phyloP scores from a whole-genome alignment of 2,329 filamentous ascomycete species.

The Pseudogymnoascus sp. region DNA sequence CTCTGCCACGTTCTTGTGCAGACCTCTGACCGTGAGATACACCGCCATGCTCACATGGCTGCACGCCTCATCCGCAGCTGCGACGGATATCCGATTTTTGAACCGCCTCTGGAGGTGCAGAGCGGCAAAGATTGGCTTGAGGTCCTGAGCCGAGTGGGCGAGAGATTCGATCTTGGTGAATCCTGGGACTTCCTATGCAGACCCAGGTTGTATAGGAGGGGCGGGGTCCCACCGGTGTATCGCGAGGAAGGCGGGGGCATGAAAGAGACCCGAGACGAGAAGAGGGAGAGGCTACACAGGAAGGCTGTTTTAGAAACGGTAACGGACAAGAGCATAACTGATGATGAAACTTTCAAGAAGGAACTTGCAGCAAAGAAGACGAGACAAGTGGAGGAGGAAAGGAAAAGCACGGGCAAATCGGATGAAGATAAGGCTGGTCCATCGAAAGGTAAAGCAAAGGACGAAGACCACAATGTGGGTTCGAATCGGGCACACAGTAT shows the following conservation, averaged over 20 bases:
- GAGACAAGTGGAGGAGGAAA: slow-evolving; percentile 49
- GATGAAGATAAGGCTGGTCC: slow-evolving; percentile 49
- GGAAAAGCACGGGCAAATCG: slow-evolving; percentile 22
- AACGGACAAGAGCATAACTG: slow-evolving; percentile 59
- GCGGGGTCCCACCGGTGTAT: slow-evolving; percentile 24
- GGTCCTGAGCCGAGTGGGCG: slow-evolving; percentile 57
- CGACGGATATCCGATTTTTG: slow-evolving; percentile 76
- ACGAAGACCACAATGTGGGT: slow-evolving; percentile 59
- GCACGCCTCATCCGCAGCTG: slow-evolving; percentile 66
- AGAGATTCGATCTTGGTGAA: slow-evolving; percentile 59
- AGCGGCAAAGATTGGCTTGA: slow-evolving; percentile 76
- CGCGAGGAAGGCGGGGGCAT: slow-evolving; percentile 40
- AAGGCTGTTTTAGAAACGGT: slow-evolving; percentile 62
- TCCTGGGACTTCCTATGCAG: slow-evolving; percentile 67
- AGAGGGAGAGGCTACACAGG: slow-evolving; percentile 52
- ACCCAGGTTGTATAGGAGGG: slow-evolving; percentile 28
- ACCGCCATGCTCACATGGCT: slow-evolving; percentile 75
- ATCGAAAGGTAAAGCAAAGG: not conserved
- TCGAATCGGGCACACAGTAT: slow-evolving; percentile 65
- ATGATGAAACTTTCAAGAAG: slow-evolving; percentile 58
- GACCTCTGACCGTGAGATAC: slow-evolving; percentile 69
- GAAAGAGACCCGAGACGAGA: slow-evolving; percentile 44
- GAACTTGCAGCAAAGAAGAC: slow-evolving; percentile 56
- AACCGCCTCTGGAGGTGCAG: slow-evolving; percentile 57
- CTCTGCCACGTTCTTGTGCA: slow-evolving; percentile 74